phyloP scores from a whole-genome alignment of 106 monocot species.

The Dendrobium catenatum region DNA sequence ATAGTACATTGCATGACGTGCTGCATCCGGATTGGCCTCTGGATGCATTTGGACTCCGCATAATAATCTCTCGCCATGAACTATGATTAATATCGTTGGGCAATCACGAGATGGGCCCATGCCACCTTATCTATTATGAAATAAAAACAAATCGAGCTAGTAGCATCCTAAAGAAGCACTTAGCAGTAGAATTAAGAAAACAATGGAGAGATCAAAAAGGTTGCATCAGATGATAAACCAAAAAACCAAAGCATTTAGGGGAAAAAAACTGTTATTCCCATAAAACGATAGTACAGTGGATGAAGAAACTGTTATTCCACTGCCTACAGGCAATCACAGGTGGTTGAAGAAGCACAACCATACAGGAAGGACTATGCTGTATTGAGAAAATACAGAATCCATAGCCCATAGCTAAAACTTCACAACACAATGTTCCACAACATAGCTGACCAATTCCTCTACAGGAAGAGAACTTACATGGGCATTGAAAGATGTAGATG shows the following conservation, averaged over 20 bases:
- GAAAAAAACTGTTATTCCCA: background rate
- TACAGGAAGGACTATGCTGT: background rate
- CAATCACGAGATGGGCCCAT: no score
- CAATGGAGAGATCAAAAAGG: background rate
- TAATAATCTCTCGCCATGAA: no score
- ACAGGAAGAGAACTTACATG: background rate
- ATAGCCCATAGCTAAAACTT: background rate
- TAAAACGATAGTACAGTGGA: background rate
- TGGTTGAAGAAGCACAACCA: background rate
- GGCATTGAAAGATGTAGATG: background rate
- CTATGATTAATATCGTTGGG: no score
- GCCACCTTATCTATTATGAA: no score
- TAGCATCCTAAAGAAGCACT: background rate
- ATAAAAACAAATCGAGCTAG: no score
- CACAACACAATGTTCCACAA: background rate
- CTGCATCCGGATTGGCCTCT: no score
- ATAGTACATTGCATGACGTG: no score
- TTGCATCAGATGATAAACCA: background rate
- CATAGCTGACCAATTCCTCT: background rate
- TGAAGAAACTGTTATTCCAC: background rate
- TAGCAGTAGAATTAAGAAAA: background rate
- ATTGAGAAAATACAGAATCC: slow-evolving; percentile 4
- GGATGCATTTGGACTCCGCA: no score
- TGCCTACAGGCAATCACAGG: background rate
- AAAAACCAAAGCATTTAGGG: background rate